A percentile compares a stretch with the other conserved stretches of the same genome.
These are phyloP conservation scores for Leishmania braziliensis DNA, from an alignment of 208 protist species.

Conservation along the genomic window DNA sequence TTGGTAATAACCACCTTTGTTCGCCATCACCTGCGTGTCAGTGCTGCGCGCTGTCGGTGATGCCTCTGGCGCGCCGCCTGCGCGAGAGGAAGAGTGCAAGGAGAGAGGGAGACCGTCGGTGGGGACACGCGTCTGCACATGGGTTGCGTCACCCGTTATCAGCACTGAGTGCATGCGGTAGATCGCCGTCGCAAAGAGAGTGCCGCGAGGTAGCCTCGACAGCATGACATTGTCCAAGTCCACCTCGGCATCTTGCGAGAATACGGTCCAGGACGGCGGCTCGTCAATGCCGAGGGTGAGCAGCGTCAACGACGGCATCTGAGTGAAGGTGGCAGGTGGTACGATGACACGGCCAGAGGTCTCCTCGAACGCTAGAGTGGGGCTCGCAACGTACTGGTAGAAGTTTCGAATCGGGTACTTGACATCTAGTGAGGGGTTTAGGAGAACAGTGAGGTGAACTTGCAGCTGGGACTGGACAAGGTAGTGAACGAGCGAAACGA, in stretches of 20 bases:
- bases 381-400: constrained; percentile 88
- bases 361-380: constrained; percentile 71
- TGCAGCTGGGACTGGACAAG: constrained; percentile 45
- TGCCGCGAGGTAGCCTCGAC: constrained; percentile 40
- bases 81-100: constrained; percentile 36
- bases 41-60: constrained; percentile 20
- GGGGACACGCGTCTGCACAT: constrained; percentile 21
- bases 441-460: constrained; percentile 60
- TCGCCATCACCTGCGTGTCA: constrained; percentile 97
- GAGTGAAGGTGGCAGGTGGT: constrained; percentile 55
- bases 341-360: constrained; percentile 49
- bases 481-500: constrained; percentile 82
- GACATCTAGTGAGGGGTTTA: constrained; percentile 70
- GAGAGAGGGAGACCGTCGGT: constrained; percentile 83
- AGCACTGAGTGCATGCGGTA: constrained; percentile 93
- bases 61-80: background rate
- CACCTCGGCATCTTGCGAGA: constrained; percentile 67
- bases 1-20: constrained; percentile 97
- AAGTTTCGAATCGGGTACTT: constrained; percentile 89
- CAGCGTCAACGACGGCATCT: constrained; percentile 51
- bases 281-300: constrained; percentile 90
- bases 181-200: constrained; percentile 52
- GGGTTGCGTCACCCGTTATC: constrained; percentile 71
- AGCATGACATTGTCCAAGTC: constrained; percentile 98
- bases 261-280: constrained; percentile 90